A percentile compares a stretch with the other conserved stretches of the same genome.
Evolutionary conservation across 768 basidiomycete species (phyloP).

Genomic region (Podaxis sp.): DNA sequence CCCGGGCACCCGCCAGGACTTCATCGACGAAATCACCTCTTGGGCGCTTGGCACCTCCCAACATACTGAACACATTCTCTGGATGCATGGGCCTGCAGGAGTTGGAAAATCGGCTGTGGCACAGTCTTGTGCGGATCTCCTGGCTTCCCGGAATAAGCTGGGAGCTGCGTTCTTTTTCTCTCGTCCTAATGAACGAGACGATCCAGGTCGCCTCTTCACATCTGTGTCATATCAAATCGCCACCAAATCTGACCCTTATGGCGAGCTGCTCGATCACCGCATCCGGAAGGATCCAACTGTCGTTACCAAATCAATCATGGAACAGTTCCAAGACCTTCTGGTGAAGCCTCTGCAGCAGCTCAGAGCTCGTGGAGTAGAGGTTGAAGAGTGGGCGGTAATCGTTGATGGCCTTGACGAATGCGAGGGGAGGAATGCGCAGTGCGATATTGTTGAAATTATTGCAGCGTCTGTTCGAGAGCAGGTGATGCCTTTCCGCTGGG

Average conservation of each 20-base stretch:
- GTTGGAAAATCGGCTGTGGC: conserved; percentile 15
- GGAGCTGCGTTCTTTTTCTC: conserved; percentile 15
- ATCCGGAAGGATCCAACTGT: conserved; percentile 2
- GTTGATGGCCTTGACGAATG: conserved; percentile 18
- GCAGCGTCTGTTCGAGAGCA: background rate
- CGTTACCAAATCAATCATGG: background rate
- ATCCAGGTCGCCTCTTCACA: background rate
- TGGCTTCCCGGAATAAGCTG: background rate
- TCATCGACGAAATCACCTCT: background rate
- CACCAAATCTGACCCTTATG: background rate
- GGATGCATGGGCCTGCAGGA: conserved; percentile 10
- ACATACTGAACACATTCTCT: background rate
- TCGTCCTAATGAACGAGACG: background rate
- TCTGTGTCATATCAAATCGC: conserved; percentile 9
- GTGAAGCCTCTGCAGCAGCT: conserved; percentile 1
- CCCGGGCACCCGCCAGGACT: conserved; percentile 1
- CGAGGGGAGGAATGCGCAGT: background rate
- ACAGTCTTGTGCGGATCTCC: background rate
- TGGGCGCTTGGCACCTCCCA: background rate
- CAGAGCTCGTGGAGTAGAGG: background rate
- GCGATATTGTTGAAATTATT: background rate
- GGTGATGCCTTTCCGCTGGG: background rate
- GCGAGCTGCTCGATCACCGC: background rate
- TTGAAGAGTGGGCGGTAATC: background rate
- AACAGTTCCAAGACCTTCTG: conserved; percentile 11